Evolutionary conservation across 257 asterid genomes (phyloP), one percentile per base, ranked within the genome.

Genomic region (Henckelia pumila): DNA sequence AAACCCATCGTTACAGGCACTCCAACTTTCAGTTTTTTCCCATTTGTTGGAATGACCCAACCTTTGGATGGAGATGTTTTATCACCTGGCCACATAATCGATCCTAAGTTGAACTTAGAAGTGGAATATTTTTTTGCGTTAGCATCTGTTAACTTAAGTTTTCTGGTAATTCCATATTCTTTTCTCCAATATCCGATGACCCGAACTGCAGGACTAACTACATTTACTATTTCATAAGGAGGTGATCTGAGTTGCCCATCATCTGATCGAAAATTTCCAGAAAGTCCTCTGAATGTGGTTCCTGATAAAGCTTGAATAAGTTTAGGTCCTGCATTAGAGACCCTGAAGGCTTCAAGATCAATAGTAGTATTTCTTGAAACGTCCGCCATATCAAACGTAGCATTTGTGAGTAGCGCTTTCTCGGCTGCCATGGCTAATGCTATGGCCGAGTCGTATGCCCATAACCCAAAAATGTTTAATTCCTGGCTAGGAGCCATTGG

Each of bases 391-490:
- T 17, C 11, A 11, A 40, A 30, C 5, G 35, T 33, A 2, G 22
- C 21, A 25, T 44, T 59, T 16, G 53, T 32, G 29, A 9, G 16
- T 33, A 13, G 9, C 4, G 44, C 70, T 59, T 55, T 47, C 56
- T 73, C 77, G 4, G 26, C 72, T 22, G 77, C 72, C 68, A 66
- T 65, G n/a, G 72, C 77, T 6, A 73, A 67, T 29, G 68, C 68
- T 2, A 16, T 24, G 32, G 59, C 35, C 11, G 76, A 8, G 10
- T 72, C 76, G 47, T 72, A 72, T 4, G 76, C 76, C 77, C 77
- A 58, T 8, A 73, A 44, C 9, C 72, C 72, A 49, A 44, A 57
- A 29, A 58, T 49, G 60, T 22, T 64, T 35, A 47, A 20, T 8
- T 59, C 67, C 7, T 23, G 37, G 20, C 28, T 16, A 28, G 26